Base-by-base conservation (phyloP, 345 rosid species). In the Populus alba region DNA sequence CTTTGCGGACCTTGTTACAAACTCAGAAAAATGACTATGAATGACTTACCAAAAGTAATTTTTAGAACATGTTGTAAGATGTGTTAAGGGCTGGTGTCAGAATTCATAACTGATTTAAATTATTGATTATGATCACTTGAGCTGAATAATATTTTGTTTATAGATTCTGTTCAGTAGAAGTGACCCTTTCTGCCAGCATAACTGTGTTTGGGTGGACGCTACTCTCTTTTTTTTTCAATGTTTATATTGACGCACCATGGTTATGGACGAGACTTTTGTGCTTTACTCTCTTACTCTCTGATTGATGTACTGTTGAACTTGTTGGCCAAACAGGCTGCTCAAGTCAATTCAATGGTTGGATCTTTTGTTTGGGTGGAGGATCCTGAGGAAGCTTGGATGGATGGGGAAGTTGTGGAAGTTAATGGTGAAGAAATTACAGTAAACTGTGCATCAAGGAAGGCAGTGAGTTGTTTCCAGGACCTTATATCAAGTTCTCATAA, bases 391-490 rank as follows among this genome's bases (percentile, higher is more conserved):
- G 45, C 79, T 53, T 82, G 85, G 85, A 41, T 78, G 17, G 85
- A 82, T 43, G 85, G 85, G 70, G 79, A 82, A 75, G 79, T 82
- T 70, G 45, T 78, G 77, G 81, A 74, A 71, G 66, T 70, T 65
- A 78, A 82, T 22, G 79, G 77, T 27, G 74, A 82, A 29, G 74
- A 75, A 39, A 55, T 82, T 74, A 78, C 61, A 20, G 66, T 78
- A 16, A 75, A 41, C 20, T 53, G 79, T 71, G 47, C 74, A 29
- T 55, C 77, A n/a, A 79, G 79, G 68, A 82, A 82, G 70, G 75
- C 6, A 45, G 85, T 78, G 65, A 71, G 81, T 75, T 63, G 16
- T 77, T 37, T 47, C 3, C 18, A 8, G 27, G 51, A 27, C 49
- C 33, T 29, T 9, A 7, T n/a, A 45, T 17, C 20, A 33, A 6